Base-by-base conservation (phyloP, 2,329 filamentous ascomycete genomes). In the Mollisia scopiformis region DNA sequence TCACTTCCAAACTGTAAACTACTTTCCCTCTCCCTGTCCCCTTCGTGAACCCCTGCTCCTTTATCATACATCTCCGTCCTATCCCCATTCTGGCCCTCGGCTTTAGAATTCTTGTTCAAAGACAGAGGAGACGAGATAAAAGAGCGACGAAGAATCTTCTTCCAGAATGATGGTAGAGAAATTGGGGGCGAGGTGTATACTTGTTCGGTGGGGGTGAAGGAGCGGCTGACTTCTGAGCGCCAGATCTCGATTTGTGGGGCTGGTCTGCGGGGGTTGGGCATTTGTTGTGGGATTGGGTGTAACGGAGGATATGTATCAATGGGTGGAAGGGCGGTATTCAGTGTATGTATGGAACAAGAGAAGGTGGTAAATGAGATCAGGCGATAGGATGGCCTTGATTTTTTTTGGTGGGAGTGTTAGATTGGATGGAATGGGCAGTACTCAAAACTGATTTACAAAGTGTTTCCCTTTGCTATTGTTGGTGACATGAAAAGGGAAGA, bases 201-300 rank as follows among this genome's bases (percentile, higher is more conserved):
- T 3, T n/a, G 8, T 43, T 43, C 39, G n/a, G 39, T 23, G 47
- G 37, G 14, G 10, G 53, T 28, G 21, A 23, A 30, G 14, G 75
- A 72, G 23, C 72, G 69, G 35, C 74, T 74, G 51, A 84, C 80
- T 72, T 84, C 82, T 55, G 73, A 73, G 58, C 79, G 78, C 82
- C 82, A 85, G 61, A 80, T 75, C 61, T 79, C 72, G 64, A 84
- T 82, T 19, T 51, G 49, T 27, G n/a, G n/a, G n/a, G n/a, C n/a
- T n/a, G n/a, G n/a, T n/a, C n/a, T n/a, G n/a, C n/a, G n/a, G n/a
- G n/a, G n/a, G n/a, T n/a, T n/a, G n/a, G n/a, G n/a, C n/a, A n/a
- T n/a, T n/a, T n/a, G 49, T 30, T n/a, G 49, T 77, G 53, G 64
- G 54, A 28, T 41, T 58, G 41, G 68, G 61, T 59, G 25, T 25